These are phyloP conservation scores for Trematosphaeria pertusa DNA, from an alignment of 2,329 filamentous ascomycete genomes.

Conservation along the genomic window DNA sequence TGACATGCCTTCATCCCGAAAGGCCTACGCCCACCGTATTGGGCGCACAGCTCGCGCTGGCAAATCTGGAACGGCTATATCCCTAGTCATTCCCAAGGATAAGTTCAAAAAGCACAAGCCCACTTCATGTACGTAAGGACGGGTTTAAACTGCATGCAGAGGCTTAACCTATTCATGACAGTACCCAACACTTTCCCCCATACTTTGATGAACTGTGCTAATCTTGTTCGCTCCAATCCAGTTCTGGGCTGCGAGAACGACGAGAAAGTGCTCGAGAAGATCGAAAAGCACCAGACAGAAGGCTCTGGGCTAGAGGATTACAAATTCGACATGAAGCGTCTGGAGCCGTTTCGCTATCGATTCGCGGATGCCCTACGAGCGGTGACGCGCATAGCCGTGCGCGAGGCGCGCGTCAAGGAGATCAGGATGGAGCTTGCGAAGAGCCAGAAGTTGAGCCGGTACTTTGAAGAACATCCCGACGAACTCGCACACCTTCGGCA, in stretches of 20 bases:
- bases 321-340: constrained; percentile 91
- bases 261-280: constrained; percentile 81
- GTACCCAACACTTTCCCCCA: too few relatives aligned
- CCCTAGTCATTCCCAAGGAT: constrained; percentile 85
- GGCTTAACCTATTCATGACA: too few relatives aligned
- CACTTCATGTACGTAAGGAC: too few relatives aligned
- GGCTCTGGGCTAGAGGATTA: constrained; percentile 87
- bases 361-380: constrained; percentile 85
- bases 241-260: too few relatives aligned
- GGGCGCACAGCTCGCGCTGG: constrained; percentile 91
- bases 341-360: constrained; percentile 93
- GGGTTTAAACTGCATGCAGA: too few relatives aligned
- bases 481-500: constrained; percentile 88
- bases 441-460: constrained; percentile 87
- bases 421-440: constrained; percentile 89
- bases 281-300: constrained; percentile 80
- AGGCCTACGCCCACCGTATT: constrained; percentile 96
- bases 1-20: constrained; percentile 85
- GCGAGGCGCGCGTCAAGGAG: constrained; percentile 88
- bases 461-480: constrained; percentile 92
- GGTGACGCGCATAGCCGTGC: constrained; percentile 87
- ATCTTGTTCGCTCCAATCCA: too few relatives aligned
- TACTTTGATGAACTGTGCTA: too few relatives aligned
- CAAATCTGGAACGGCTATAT: constrained; percentile 92
- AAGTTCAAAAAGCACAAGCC: constrained; percentile 89